Evolutionary conservation across 1,139 yeast species (phyloP).

Genomic region (Hemisphaericaspora xylanilytica): DNA sequence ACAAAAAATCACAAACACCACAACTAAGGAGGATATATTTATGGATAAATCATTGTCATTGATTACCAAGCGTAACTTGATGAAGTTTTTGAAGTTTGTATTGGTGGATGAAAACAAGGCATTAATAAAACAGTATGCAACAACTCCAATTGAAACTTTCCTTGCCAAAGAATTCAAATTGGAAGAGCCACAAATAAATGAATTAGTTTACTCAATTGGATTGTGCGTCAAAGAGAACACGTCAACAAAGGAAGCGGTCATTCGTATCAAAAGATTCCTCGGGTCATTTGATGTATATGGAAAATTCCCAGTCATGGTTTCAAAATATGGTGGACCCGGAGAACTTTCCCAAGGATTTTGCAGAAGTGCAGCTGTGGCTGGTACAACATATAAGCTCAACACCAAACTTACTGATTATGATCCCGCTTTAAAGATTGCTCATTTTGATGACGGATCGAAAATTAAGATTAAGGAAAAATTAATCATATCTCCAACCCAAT

Average conservation of each 20-base stretch:
- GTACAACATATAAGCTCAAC: conserved; percentile 85
- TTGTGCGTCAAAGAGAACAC: conserved; percentile 61
- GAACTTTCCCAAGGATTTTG: conserved; percentile 97
- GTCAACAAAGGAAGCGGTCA: conserved; percentile 69
- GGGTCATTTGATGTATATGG: conserved; percentile 92
- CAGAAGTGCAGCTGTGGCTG: conserved; percentile 97
- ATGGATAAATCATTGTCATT: conserved; percentile 80
- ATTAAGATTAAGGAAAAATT: conserved; percentile 76
- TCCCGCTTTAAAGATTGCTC: conserved; percentile 62
- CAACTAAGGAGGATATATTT: conserved; percentile 87
- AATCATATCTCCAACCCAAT: conserved; percentile 69
- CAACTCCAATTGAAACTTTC: conserved; percentile 57
- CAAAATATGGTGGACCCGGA: conserved; percentile 95
- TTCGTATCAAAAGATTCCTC: conserved; percentile 78
- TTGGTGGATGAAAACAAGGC: conserved; percentile 60
- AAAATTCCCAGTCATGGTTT: conserved; percentile 85
- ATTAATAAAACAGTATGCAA: conserved; percentile 40
- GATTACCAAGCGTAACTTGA: conserved; percentile 75
- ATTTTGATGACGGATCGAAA: conserved; percentile 72
- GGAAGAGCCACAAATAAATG: conserved; percentile 72
- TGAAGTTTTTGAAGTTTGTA: conserved; percentile 91
- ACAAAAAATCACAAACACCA: conserved; percentile 68
- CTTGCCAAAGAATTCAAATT: conserved; percentile 64
- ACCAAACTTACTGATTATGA: conserved; percentile 65
- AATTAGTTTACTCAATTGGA: conserved; percentile 83